phyloP scores from a whole-genome alignment of 441 rosid species.

The Flueggea neowawraea region DNA sequence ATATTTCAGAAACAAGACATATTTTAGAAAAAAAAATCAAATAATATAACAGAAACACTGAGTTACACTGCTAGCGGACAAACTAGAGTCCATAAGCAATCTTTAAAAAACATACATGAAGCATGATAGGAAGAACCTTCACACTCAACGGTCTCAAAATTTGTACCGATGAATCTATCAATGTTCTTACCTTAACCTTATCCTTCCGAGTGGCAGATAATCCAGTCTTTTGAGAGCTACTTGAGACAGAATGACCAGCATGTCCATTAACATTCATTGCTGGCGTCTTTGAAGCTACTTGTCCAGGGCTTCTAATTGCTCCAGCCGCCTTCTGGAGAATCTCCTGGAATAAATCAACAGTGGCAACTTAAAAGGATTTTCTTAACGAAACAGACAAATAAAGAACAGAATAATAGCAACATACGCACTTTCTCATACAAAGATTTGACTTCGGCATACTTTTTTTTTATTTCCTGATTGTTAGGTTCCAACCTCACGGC shows the following conservation, averaged over 20 bases:
- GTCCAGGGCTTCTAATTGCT: conserved; percentile 43
- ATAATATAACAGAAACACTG: too few relatives aligned
- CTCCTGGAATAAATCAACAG: conserved; percentile 35
- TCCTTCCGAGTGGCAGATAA: conserved; percentile 38
- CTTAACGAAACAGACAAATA: background rate
- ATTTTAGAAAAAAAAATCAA: too few relatives aligned
- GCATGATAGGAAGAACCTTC: too few relatives aligned
- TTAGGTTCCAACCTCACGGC: conserved; percentile 81
- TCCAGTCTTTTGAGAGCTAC: conserved; percentile 25
- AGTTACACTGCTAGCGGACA: too few relatives aligned
- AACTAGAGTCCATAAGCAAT: too few relatives aligned
- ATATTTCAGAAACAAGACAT: too few relatives aligned
- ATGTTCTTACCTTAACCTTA: conserved; percentile 37
- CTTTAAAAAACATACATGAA: too few relatives aligned
- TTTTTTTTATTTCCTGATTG: conserved; percentile 86
- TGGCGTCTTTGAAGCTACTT: conserved; percentile 29
- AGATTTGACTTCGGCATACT: conserved; percentile 61
- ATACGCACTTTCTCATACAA: conserved; percentile 65
- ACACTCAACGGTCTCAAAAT: too few relatives aligned
- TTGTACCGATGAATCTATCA: too few relatives aligned
- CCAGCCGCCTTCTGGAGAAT: conserved; percentile 61
- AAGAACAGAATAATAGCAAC: conserved; percentile 1
- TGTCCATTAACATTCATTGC: conserved; percentile 33
- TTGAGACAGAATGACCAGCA: conserved; percentile 31
- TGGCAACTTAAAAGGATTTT: conserved; percentile 5